phyloP scores from a whole-genome alignment of 2,329 filamentous ascomycete genomes.

The Aquanectria penicillioides region DNA sequence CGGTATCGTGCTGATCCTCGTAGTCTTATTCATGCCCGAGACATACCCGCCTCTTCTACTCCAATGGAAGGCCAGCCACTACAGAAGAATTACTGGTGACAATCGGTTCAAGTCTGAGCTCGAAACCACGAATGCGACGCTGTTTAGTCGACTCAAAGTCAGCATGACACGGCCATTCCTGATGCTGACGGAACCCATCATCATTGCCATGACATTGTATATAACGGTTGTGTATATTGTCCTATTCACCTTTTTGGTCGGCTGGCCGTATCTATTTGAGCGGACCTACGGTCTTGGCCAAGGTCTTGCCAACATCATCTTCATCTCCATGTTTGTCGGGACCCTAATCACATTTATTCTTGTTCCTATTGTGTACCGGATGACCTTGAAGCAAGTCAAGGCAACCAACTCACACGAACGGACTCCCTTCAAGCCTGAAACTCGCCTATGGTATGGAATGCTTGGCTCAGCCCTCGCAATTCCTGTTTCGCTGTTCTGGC shows the following conservation, averaged over 20 bases:
- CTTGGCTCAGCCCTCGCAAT: constrained; percentile 53
- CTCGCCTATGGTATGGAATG: constrained; percentile 55
- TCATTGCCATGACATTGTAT: constrained; percentile 58
- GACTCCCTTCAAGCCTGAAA: constrained; percentile 46
- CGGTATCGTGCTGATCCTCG: constrained; percentile 62
- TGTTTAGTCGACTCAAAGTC: constrained; percentile 62
- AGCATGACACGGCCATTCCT: constrained; percentile 54
- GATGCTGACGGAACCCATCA: constrained; percentile 51
- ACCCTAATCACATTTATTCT: constrained; percentile 47
- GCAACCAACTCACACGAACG: constrained; percentile 28
- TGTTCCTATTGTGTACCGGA: constrained; percentile 47
- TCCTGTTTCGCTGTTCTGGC: constrained; percentile 60
- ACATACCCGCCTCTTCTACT: constrained; percentile 69
- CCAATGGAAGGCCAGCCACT: constrained; percentile 66
- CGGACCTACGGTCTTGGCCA: constrained; percentile 52
- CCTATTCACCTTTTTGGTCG: constrained; percentile 63
- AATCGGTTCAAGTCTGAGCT: constrained; percentile 71
- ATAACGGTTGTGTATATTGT: constrained; percentile 63
- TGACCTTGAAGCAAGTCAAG: constrained; percentile 42
- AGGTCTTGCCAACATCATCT: constrained; percentile 55
- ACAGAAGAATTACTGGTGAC: constrained; percentile 70
- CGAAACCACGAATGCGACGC: constrained; percentile 62
- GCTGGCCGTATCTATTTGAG: constrained; percentile 61
- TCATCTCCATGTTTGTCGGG: constrained; percentile 55
- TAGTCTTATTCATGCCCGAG: constrained; percentile 71